Evolutionary conservation across 495 filamentous ascomycete species (phyloP).

Genomic region (Xylaria sp.): DNA sequence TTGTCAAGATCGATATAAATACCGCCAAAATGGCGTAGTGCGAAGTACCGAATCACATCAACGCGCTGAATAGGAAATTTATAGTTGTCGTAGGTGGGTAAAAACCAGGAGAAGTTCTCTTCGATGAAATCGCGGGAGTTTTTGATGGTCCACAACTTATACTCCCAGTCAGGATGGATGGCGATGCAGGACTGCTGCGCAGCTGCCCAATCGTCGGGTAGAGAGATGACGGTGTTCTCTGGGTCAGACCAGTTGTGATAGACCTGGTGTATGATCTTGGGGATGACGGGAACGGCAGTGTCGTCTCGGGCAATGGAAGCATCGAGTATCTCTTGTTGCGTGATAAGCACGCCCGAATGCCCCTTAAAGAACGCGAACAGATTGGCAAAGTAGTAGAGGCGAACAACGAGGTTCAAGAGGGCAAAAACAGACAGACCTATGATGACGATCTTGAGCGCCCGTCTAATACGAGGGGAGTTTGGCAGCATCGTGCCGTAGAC

Average conservation of each 20-base stretch:
- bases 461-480: background rate
- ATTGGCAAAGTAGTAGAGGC: conserved; percentile 30
- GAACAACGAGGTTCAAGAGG: conserved; percentile 16
- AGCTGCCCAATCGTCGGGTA: conserved; percentile 71
- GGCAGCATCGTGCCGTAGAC: background rate
- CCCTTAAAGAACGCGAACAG: conserved; percentile 48
- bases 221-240: conserved; percentile 57
- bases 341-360: conserved; percentile 49
- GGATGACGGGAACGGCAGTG: conserved; percentile 59
- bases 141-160: conserved; percentile 86
- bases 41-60: conserved; percentile 85
- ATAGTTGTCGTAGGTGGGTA: conserved; percentile 81
- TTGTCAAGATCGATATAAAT: conserved; percentile 90
- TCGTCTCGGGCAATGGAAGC: background rate
- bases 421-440: background rate
- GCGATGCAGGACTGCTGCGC: conserved; percentile 78
- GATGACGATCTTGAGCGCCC: background rate
- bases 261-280: conserved; percentile 90
- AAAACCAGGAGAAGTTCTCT: conserved; percentile 79
- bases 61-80: conserved; percentile 81
- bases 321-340: conserved; percentile 51
- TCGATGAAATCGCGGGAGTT: conserved; percentile 78
- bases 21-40: conserved; percentile 80
- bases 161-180: conserved; percentile 79
- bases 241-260: conserved; percentile 64